Evolutionary conservation across 768 basidiomycete genomes (phyloP).

Genomic region (Calocybe indica): DNA sequence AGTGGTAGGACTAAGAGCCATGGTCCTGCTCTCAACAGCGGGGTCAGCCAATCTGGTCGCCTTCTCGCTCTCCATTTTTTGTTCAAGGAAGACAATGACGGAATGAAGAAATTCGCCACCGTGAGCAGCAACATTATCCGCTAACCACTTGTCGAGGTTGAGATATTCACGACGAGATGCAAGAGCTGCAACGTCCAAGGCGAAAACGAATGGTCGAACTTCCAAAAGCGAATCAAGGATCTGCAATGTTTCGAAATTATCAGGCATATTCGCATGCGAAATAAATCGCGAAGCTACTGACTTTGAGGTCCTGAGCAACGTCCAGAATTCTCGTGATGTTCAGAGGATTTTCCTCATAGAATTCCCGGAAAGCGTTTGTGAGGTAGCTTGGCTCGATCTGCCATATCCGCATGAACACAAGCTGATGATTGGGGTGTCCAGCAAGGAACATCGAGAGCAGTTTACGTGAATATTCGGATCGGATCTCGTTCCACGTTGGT

Average conservation of each 20-base stretch:
- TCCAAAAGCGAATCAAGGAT: conserved; percentile 91
- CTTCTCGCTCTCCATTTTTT: conserved; percentile 92
- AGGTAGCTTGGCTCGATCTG: conserved; percentile 85
- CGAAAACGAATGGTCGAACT: conserved; percentile 82
- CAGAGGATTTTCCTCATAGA: conserved; percentile 86
- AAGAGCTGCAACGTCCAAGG: conserved; percentile 89
- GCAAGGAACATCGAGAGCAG: conserved; percentile 86
- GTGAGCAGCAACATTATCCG: conserved; percentile 77
- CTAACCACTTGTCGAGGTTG: conserved; percentile 95
- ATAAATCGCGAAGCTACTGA: conserved; percentile 22
- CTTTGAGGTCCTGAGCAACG: conserved; percentile 92
- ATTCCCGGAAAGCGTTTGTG: conserved; percentile 83
- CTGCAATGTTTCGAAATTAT: conserved; percentile 27
- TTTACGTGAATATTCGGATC: conserved; percentile 81
- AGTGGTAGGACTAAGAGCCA: conserved; percentile 82
- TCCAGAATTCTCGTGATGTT: conserved; percentile 95
- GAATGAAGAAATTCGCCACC: conserved; percentile 84
- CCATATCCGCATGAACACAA: conserved; percentile 97
- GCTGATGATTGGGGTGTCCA: conserved; percentile 90
- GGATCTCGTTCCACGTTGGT: conserved; percentile 82
- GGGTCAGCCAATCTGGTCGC: conserved; percentile 70
- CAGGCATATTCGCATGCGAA: neutral
- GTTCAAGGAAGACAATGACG: conserved; percentile 82
- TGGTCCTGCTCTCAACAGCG: conserved; percentile 70
- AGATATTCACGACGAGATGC: conserved; percentile 92